These are phyloP conservation scores for Vachellia pachyceras DNA, from an alignment of 306 rosid species.

Conservation along the genomic window DNA sequence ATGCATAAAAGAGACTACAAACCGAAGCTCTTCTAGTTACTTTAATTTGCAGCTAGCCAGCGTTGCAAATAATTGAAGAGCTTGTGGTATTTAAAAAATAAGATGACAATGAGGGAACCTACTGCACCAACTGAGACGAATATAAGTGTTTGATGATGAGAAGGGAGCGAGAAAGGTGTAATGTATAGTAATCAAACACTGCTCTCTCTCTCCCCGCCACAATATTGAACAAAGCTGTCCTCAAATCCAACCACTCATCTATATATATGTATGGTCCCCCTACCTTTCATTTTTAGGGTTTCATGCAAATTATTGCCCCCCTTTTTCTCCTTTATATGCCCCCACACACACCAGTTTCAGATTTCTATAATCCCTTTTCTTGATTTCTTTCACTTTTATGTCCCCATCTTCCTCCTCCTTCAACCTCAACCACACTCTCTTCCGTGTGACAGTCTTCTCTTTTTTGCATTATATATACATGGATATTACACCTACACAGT, in stretches of 20 bases:
- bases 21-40: too few species aligned
- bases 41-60: too few species aligned
- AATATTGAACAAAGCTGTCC: slow-evolving; percentile 14
- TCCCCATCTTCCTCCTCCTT: not conserved
- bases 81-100: too few species aligned
- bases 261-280: slow-evolving; percentile 18
- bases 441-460: not conserved
- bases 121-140: too few species aligned
- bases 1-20: too few species aligned
- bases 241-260: slow-evolving; percentile 17
- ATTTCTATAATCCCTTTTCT: not conserved
- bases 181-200: not conserved
- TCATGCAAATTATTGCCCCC: slow-evolving; percentile 21
- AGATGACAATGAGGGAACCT: too few species aligned
- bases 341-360: not conserved
- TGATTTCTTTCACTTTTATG: not conserved
- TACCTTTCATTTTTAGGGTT: slow-evolving; percentile 14
- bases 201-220: not conserved
- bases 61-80: too few species aligned
- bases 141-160: too few species aligned
- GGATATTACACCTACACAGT: too few species aligned
- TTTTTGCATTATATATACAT: not conserved
- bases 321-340: not conserved
- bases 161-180: not conserved
- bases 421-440: not conserved